Percentiles rank a stretch among this genome's conserved stretches.
Evolutionary conservation across 2,329 filamentous ascomycete species (phyloP).

Genomic region (Berkeleyomyces rouxiae): DNA sequence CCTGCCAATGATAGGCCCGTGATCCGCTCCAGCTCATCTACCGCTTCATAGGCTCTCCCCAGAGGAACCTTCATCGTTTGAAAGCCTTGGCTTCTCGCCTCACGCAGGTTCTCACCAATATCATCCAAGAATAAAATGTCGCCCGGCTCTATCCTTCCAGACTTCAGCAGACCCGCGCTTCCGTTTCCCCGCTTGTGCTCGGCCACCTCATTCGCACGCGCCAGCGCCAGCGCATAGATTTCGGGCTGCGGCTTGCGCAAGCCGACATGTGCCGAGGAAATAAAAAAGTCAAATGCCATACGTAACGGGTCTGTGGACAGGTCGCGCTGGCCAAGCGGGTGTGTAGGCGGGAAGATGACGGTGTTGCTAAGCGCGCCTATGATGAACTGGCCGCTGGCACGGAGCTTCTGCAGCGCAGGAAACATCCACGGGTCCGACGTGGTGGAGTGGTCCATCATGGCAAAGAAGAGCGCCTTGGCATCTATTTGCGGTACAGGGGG

Average conservation of each 20-base stretch:
- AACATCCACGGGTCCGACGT: constrained; percentile 74
- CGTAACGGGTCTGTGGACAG: constrained; percentile 40
- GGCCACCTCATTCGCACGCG: constrained; percentile 46
- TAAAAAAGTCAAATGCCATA: constrained; percentile 66
- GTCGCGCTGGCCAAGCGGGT: constrained; percentile 42
- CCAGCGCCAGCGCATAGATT: constrained; percentile 63
- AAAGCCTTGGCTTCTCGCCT: constrained; percentile 57
- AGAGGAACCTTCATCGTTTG: constrained; percentile 71
- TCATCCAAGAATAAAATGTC: constrained; percentile 85
- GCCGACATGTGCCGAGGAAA: constrained; percentile 73
- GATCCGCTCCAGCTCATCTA: constrained; percentile 59
- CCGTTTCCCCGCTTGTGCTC: constrained; percentile 17
- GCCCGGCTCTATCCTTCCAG: constrained; percentile 33
- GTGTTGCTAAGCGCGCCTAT: constrained; percentile 83
- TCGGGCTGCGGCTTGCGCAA: constrained; percentile 71
- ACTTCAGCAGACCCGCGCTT: constrained; percentile 15
- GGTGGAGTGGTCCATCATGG: constrained; percentile 68
- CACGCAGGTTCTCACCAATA: constrained; percentile 84
- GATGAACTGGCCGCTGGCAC: constrained; percentile 46
- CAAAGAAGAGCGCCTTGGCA: constrained; percentile 65
- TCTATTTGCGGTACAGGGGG: constrained; percentile 59
- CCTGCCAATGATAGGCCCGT: constrained; percentile 51
- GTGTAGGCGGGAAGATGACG: constrained; percentile 62
- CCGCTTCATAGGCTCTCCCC: constrained; percentile 63
- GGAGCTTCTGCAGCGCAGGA: constrained; percentile 58